Percentiles rank a stretch among this genome's conserved stretches.
These are phyloP conservation scores for Barnettozyma populi DNA, from an alignment of 805 yeast genomes.

Conservation along the genomic window DNA sequence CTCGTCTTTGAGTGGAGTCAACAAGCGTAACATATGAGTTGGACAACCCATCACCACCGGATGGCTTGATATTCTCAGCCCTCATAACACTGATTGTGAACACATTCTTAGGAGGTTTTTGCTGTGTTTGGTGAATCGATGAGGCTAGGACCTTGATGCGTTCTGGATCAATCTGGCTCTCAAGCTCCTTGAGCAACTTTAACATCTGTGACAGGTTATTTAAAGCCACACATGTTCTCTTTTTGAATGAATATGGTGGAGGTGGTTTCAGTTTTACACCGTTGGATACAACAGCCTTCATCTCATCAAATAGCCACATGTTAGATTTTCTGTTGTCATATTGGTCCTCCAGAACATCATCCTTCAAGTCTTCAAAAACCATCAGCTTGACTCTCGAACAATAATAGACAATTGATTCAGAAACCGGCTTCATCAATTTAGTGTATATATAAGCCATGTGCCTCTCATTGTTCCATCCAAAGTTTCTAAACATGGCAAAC, in stretches of 20 bases:
- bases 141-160: constrained; percentile 31
- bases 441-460: constrained; percentile 64
- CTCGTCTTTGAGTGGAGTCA: constrained; percentile 47
- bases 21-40: constrained; percentile 60
- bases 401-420: constrained; percentile 53
- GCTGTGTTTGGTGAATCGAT: constrained; percentile 26
- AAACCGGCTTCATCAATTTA: constrained; percentile 52
- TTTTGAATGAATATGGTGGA: constrained; percentile 53
- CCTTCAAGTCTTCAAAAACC: constrained; percentile 37
- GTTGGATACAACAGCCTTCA: constrained; percentile 44
- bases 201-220: constrained; percentile 57
- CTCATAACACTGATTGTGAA: constrained; percentile 58
- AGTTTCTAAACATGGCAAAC: constrained; percentile 47
- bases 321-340: constrained; percentile 25
- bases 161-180: constrained; percentile 56
- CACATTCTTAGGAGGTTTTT: constrained; percentile 38
- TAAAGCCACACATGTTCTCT: constrained; percentile 67
- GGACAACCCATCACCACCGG: constrained; percentile 40
- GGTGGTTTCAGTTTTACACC: constrained; percentile 34
- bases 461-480: constrained; percentile 60
- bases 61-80: constrained; percentile 55
- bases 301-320: constrained; percentile 44
- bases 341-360: constrained; percentile 17
- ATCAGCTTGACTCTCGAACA: constrained; percentile 32
- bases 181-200: constrained; percentile 44